Base-by-base conservation (phyloP, 352 stramenopile species). In the Salisapilia sapeloensis region DNA sequence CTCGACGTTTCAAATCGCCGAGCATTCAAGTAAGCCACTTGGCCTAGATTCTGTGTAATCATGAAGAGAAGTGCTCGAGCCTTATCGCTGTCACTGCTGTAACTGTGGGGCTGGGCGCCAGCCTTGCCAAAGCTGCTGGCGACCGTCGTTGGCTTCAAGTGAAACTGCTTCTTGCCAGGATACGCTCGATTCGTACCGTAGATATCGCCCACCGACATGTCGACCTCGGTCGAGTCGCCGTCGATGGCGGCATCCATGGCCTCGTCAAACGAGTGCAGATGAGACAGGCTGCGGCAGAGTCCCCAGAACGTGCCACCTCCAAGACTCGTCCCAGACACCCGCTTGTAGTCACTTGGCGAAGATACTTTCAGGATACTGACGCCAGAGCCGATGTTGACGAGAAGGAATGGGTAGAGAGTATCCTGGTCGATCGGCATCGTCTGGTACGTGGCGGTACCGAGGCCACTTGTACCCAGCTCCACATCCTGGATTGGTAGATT, bases 151-250 rank as follows among this genome's bases (percentile, higher is more conserved):
- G 67, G 46, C 38, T 67, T 82, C 33, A 96, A 60, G 29, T 91
- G 60, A 36, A 94, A 93, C 44, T 85, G 76, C 15, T 69, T 72
- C 48, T 96, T 96, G 17, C 83, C 80, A 15, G 53, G 46, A 6
- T 28, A 41, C n/a, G n/a, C n/a, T n/a, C n/a, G n/a, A n/a, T n/a
- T n/a, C n/a, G n/a, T n/a, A 10, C 95, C 95, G 54, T 99, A 99
- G 42, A 99, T 99, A 54, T 99, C 95, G 27, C 90, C 86, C 8
- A 99, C 94, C 28, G 95, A 94, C 81, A 97, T 94, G 56, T 97
- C 87, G 18, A 97, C 76, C 24, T 52, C 57, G 29, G 60, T 70
- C 27, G 65, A 80, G 39, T 85, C 54, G 25, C 70, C 70, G 20
- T 55, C 46, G 32, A 76, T 49, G 22, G 51, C 72, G n/a, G 63